A percentile compares a stretch with the other conserved stretches of the same genome.
Evolutionary conservation across 2,329 filamentous ascomycete species (phyloP).

Genomic region (Pestalotiopsis sp.): DNA sequence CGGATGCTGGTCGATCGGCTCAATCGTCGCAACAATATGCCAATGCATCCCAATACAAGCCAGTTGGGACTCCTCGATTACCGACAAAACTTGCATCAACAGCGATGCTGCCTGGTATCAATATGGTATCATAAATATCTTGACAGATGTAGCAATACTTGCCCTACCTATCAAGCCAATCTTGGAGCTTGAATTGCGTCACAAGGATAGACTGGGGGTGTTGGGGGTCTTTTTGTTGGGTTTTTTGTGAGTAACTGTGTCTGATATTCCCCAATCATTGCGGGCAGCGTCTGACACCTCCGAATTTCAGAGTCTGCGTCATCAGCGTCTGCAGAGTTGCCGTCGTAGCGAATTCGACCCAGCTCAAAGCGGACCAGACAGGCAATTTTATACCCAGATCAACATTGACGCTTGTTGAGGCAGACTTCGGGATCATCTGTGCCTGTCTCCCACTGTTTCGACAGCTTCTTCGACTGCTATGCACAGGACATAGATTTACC

Average conservation of each 20-base stretch:
- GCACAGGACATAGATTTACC: not conserved
- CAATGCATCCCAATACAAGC: constrained; percentile 1
- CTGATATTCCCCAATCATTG: not conserved
- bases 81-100: not conserved
- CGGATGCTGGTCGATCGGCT: not conserved
- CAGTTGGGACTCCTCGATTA: not conserved
- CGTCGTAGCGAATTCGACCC: not conserved
- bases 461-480: not conserved
- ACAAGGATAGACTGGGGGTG: not conserved
- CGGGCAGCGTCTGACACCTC: not conserved
- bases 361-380: not conserved
- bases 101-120: constrained; percentile 1
- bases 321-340: not conserved
- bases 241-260: not conserved
- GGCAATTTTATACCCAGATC: not conserved
- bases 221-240: not conserved
- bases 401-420: not conserved
- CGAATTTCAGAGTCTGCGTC: not conserved
- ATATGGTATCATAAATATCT: not conserved
- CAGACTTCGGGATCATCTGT: not conserved
- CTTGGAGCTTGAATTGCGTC: not conserved
- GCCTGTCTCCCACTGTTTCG: not conserved
- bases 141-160: not conserved
- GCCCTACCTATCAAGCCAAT: not conserved
- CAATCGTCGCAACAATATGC: constrained; percentile 3